Evolutionary conservation across 2,329 filamentous ascomycete species (phyloP).

Genomic region (Colletotrichum theobromicola): DNA sequence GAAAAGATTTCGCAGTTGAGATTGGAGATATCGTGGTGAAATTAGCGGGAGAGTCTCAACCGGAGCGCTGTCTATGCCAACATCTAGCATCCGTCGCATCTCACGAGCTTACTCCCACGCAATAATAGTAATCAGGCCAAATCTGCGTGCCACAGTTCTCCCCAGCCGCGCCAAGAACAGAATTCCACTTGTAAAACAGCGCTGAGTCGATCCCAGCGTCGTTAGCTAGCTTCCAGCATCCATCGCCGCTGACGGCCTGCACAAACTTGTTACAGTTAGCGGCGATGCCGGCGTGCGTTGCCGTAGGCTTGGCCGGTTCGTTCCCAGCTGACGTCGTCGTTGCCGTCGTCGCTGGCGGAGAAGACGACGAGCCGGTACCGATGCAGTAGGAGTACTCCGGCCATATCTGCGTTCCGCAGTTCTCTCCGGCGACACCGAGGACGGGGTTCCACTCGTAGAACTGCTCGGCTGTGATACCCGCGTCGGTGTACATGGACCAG

Average conservation of each 20-base stretch:
- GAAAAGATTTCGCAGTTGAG: no score
- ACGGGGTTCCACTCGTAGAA: neutral
- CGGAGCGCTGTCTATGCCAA: no score
- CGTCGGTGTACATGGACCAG: neutral
- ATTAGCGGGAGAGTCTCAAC: no score
- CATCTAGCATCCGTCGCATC: no score
- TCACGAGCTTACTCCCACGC: neutral
- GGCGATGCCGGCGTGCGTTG: neutral
- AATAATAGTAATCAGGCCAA: neutral
- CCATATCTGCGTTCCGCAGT: no score
- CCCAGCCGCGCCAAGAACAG: neutral
- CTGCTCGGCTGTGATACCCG: neutral
- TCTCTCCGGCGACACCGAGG: neutral
- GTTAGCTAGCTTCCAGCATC: neutral
- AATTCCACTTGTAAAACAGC: neutral
- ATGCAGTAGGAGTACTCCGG: neutral
- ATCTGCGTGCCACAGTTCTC: neutral
- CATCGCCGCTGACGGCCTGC: neutral
- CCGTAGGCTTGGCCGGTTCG: neutral
- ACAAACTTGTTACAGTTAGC: neutral
- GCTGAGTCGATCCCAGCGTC: neutral
- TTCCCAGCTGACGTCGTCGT: neutral
- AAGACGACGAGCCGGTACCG: neutral
- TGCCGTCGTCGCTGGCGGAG: neutral
- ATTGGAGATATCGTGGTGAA: no score